These are phyloP conservation scores for Fusarium sp. DNA, from an alignment of 2,329 filamentous ascomycete genomes.

Conservation along the genomic window DNA sequence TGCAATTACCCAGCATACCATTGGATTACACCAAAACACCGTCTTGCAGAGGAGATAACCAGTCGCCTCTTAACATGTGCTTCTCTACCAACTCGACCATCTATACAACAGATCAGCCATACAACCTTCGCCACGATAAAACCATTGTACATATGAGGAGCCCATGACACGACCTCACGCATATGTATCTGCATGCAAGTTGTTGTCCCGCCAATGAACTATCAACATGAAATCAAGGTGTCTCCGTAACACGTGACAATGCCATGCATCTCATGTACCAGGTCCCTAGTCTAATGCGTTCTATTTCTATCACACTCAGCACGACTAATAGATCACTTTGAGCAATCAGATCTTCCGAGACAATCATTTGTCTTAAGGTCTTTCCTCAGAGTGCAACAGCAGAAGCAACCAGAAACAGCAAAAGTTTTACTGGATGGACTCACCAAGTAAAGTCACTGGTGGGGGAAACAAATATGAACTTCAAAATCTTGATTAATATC, in stretches of 20 bases:
- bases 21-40: neutral
- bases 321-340: neutral
- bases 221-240: neutral
- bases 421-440: neutral
- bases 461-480: conserved; percentile 11
- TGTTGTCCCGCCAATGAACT: conserved; percentile 13
- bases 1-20: conserved; percentile 23
- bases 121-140: conserved; percentile 34
- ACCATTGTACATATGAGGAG: conserved; percentile 1
- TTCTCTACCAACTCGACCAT: neutral
- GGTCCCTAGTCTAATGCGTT: neutral
- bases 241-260: neutral
- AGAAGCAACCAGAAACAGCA: neutral
- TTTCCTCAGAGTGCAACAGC: neutral
- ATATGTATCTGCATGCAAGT: conserved; percentile 13
- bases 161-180: neutral
- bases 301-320: neutral
- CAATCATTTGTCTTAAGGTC: neutral
- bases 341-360: neutral
- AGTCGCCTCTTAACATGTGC: neutral
- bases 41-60: neutral
- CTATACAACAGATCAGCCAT: conserved; percentile 1
- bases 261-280: neutral
- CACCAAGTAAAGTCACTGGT: neutral
- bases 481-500: conserved; percentile 37